phyloP scores from a whole-genome alignment of 805 yeast genomes.

The Zygoascus flipseniorum region DNA sequence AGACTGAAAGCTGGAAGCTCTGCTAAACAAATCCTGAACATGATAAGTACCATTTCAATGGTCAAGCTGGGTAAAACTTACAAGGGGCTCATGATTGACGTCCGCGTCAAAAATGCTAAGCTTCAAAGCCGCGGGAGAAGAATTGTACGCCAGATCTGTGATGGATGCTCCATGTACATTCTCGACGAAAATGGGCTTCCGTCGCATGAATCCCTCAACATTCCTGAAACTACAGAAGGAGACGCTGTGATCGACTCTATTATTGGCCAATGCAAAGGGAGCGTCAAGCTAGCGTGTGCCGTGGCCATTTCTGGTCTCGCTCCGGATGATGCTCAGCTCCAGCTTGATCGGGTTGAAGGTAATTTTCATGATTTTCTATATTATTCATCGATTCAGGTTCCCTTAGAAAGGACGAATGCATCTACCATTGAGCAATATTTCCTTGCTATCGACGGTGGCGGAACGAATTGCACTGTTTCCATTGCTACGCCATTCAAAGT shows the following conservation, averaged over 20 bases:
- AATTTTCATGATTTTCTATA: not conserved
- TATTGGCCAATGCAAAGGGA: constrained; percentile 6
- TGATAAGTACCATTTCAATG: constrained; percentile 15
- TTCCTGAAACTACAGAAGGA: constrained; percentile 2
- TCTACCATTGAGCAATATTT: not conserved
- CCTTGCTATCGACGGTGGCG: constrained; percentile 16
- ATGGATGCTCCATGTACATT: constrained; percentile 4
- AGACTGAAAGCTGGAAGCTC: constrained; percentile 17
- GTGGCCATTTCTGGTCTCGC: constrained; percentile 12
- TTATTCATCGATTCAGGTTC: not conserved
- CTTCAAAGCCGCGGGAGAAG: constrained; percentile 11
- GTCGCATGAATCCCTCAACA: not conserved
- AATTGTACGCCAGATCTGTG: constrained; percentile 10
- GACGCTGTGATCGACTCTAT: constrained; percentile 6
- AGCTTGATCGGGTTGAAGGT: constrained; percentile 7
- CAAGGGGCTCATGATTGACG: constrained; percentile 15
- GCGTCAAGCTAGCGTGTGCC: constrained; percentile 13
- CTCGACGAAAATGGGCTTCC: not conserved
- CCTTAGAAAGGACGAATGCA: not conserved
- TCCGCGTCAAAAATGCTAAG: constrained; percentile 12
- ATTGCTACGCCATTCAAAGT: constrained; percentile 6
- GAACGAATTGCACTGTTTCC: constrained; percentile 9
- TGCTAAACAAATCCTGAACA: constrained; percentile 14
- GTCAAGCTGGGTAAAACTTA: constrained; percentile 14
- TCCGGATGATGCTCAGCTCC: constrained; percentile 2